Conservation (phyloP, 129 eudicot species). For the Gnaphalium uliginosum region DNA sequence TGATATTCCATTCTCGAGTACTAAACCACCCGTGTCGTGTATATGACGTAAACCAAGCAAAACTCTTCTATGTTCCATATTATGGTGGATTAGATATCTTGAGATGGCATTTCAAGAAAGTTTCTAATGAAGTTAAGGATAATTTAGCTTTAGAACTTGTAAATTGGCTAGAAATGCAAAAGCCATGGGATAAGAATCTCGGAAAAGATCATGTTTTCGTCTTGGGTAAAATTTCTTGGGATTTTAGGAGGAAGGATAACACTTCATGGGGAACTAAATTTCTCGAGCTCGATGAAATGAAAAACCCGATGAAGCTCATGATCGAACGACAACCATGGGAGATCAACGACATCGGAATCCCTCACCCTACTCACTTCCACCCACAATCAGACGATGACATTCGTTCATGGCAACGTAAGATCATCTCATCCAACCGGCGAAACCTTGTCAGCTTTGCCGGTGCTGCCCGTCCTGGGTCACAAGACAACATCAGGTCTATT, state of each 20-base stretch:
- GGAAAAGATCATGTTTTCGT: slow-evolving; percentile 84
- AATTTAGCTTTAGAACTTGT: slow-evolving; percentile 51
- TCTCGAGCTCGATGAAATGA: slow-evolving; percentile 60
- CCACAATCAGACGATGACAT: slow-evolving; percentile 73
- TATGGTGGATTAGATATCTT: slow-evolving; percentile 83
- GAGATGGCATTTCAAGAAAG: slow-evolving; percentile 87
- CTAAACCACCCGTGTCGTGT: slow-evolving; percentile 85
- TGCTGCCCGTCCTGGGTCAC: slow-evolving; percentile 58
- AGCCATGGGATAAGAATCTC: slow-evolving; percentile 53
- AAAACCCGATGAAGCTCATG: slow-evolving; percentile 73
- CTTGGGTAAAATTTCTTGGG: slow-evolving; percentile 86
- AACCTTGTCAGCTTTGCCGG: slow-evolving; percentile 64
- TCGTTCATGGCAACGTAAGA: slow-evolving; percentile 60
- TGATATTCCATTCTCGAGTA: slow-evolving; percentile 66
- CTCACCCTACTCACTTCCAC: slow-evolving; percentile 86
- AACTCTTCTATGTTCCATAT: slow-evolving; percentile 76
- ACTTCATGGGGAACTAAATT: slow-evolving; percentile 73
- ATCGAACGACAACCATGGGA: slow-evolving; percentile 94
- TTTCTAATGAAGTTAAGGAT: slow-evolving; percentile 59
- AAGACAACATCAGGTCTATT: slow-evolving; percentile 57
- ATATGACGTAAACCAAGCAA: slow-evolving; percentile 55
- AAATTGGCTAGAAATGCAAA: slow-evolving; percentile 66
- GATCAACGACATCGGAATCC: slow-evolving; percentile 73
- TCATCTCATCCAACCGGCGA: slow-evolving; percentile 47
- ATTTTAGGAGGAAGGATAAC: slow-evolving; percentile 54